Evolutionary conservation across 179 eudicot species (phyloP), one percentile per base, ranked within the genome.

Genomic region (Dionaea muscipula): DNA sequence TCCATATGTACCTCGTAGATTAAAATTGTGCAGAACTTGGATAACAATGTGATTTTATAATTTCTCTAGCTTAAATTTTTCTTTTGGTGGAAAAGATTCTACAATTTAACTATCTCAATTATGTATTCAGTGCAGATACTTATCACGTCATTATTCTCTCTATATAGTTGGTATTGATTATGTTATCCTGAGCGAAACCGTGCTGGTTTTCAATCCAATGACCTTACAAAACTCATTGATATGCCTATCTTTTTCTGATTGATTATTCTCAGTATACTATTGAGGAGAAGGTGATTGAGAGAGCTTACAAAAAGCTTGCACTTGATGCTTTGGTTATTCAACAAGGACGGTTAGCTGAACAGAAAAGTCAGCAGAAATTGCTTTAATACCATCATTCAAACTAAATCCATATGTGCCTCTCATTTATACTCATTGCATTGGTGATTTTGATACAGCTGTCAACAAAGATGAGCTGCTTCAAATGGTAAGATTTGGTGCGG

Each of bases 401-500:
- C 14, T 23, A 20, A 7, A 10, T 38, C 18, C 6, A 60, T 1
- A n/a, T 50, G 35, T 49, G 1, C 24, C 10, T 13, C 14, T 49
- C 9, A 46, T 46, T 9, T 20, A 13, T 52, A 48, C 36, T 43
- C 15, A 52, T 28, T 12, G 28, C 10, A 14, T 67, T 57, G 51
- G 44, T 31, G 44, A 22, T 27, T 28, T 65, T 53, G 23, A 64
- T 48, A 56, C 94, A 87, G 96, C 96, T 91, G 98, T 91, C 54
- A 91, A 91, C 76, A 91, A 91, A 79, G 98, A 91, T 69, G 96
- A 87, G 53, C 77, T 91, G 47, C 78, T 91, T 37, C 98, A 87
- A 77, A 91, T 91, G 98, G 98, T 91, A 79, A 82, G 98, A 67
- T 91, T 70, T 81, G 98, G 98, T 65, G 98, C 98, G 64, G 98